Conservation (phyloP, 140 eudicot species). For the Senecio squalidus region DNA sequence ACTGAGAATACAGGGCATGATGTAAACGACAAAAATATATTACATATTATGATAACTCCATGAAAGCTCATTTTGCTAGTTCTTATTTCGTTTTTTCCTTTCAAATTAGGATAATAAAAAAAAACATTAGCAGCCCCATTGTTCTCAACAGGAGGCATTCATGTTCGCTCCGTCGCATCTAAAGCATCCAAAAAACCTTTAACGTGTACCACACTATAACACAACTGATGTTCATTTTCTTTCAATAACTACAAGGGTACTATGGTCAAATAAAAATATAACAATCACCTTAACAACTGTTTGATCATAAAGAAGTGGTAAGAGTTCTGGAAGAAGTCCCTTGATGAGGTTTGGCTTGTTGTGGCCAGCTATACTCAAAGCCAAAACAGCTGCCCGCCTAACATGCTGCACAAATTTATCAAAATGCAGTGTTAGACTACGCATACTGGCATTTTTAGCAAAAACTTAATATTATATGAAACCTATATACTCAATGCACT, state of each 20-base stretch:
- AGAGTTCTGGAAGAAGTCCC: slow-evolving; percentile 77
- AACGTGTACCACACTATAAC: not conserved
- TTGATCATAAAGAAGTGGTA: slow-evolving; percentile 95
- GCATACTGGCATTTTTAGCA: not conserved
- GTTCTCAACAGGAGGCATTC: no score
- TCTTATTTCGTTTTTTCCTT: not conserved
- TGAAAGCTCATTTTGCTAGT: not conserved
- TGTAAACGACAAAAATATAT: not conserved
- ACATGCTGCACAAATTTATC: slow-evolving; percentile 67
- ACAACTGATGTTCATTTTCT: slow-evolving; percentile 3
- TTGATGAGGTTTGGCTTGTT: slow-evolving; percentile 94
- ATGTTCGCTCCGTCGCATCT: not conserved
- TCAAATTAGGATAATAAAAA: not conserved
- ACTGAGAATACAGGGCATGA: not conserved
- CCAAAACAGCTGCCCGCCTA: slow-evolving; percentile 98
- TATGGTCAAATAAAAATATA: not conserved
- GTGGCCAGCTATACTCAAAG: slow-evolving; percentile 95
- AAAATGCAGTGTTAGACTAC: not conserved
- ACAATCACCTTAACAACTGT: slow-evolving; percentile 76
- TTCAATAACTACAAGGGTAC: not conserved
- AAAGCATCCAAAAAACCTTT: not conserved
- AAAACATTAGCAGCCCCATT: no score
- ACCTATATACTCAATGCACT: not conserved
- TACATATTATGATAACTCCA: not conserved
- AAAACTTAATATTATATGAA: not conserved